phyloP scores from a whole-genome alignment of 1,284 basidiomycete species.

The Ganoderma boninense region DNA sequence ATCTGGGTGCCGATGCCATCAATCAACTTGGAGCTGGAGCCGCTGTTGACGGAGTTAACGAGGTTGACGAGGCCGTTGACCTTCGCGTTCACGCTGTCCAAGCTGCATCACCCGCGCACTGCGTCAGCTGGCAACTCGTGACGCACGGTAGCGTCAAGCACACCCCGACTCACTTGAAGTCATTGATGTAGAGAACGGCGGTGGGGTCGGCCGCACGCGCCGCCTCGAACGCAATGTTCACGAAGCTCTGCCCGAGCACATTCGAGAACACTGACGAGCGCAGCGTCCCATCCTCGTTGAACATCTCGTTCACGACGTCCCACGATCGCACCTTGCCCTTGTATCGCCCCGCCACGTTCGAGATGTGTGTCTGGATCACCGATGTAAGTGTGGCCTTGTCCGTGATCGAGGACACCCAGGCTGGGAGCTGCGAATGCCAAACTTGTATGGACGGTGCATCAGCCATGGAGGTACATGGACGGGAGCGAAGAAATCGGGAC shows the following conservation, averaged over 20 bases:
- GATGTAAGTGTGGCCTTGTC: slow-evolving; percentile 41
- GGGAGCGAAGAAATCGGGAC: not conserved
- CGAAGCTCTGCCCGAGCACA: slow-evolving; percentile 46
- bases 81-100: slow-evolving; percentile 44
- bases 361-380: slow-evolving; percentile 47
- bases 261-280: slow-evolving; percentile 46
- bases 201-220: slow-evolving; percentile 47
- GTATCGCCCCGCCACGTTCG: slow-evolving; percentile 47
- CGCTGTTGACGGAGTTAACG: slow-evolving; percentile 42
- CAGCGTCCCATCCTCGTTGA: slow-evolving; percentile 48
- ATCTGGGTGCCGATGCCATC: slow-evolving; percentile 48
- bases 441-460: slow-evolving; percentile 36
- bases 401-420: slow-evolving; percentile 48
- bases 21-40: slow-evolving; percentile 37
- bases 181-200: slow-evolving; percentile 49
- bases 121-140: not conserved
- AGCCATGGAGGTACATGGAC: not conserved
- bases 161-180: slow-evolving; percentile 40
- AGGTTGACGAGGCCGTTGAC: slow-evolving; percentile 43
- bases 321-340: slow-evolving; percentile 48
- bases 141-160: not conserved
- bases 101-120: slow-evolving; percentile 20
- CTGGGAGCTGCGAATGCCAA: slow-evolving; percentile 59
- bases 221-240: slow-evolving; percentile 45
- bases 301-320: slow-evolving; percentile 45